Base-by-base conservation (phyloP, 495 filamentous ascomycete genomes). In the Durotheca rogersii region DNA sequence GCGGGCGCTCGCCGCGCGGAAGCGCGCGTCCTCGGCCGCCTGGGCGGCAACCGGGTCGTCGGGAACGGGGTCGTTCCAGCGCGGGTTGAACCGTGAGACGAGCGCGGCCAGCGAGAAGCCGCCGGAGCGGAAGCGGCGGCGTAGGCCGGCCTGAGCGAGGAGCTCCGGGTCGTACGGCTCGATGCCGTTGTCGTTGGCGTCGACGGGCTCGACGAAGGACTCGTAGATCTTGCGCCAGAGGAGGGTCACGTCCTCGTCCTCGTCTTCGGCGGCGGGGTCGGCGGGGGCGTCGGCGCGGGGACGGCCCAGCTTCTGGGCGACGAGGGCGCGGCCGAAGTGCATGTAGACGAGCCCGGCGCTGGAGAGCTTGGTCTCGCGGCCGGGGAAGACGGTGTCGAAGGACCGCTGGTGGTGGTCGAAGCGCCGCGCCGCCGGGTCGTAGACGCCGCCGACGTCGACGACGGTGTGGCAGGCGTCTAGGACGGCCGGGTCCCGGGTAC, bases 341-440 rank as follows among this genome's bases (percentile, higher is more conserved):
- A 96, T 82, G 75, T 90, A 98, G 2, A 98, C 88, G 11, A 98
- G 76, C 0, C 93, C 93, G 0, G 93, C 93, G 50, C 87, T 91
- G 45, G 88, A 93, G 38, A 98, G 84, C 75, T 93, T 96, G 29
- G 93, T 98, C 25, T 67, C 64, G 47, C 84, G 85, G 27, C 77
- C 76, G 14, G 91, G 88, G 67, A 84, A 84, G 30, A 82, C 88
- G 50, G 88, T 87, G 44, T 67, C 63, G 73, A 98, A 98, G 58
- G 81, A 85, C 43, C 91, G 89, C 72, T 98, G 93, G 79, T 98
- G 93, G 75, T 98, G 93, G 69, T 98, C 93, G 73, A 87, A 98
- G 50, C 90, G 86, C 69, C 90, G 81, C 48, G 59, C 68, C 16
- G 77, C 56, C 20, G 89, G 65, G 59, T 94, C 83, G 71, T 97